phyloP scores from a whole-genome alignment of 257 asterid genomes.

The Solanum etuberosum region DNA sequence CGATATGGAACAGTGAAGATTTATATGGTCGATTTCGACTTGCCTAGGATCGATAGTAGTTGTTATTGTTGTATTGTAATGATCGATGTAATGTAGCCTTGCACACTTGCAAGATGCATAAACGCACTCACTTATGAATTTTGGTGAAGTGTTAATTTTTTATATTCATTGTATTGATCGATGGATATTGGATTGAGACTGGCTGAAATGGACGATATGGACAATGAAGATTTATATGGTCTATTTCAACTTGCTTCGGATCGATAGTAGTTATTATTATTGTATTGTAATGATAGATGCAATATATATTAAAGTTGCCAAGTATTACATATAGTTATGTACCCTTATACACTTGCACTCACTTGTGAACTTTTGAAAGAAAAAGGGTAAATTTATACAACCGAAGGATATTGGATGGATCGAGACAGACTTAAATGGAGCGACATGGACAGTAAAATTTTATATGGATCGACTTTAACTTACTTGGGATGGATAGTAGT shows the following conservation, averaged over 20 bases:
- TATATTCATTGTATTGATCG: not conserved
- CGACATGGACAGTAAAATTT: not conserved
- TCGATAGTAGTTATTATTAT: not conserved
- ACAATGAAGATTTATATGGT: not conserved
- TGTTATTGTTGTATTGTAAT: not conserved
- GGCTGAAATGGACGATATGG: not conserved
- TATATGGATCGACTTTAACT: not conserved
- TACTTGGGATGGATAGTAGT: not conserved
- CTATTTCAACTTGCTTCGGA: not conserved
- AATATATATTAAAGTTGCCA: not conserved
- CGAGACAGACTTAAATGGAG: accelerated
- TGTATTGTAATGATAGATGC: not conserved
- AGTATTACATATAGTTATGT: not conserved
- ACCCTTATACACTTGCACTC: not conserved
- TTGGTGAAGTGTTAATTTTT: not conserved
- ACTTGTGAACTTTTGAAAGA: not conserved
- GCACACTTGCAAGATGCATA: not conserved
- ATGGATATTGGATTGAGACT: not conserved
- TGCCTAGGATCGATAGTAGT: too few species aligned
- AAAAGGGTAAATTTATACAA: not conserved
- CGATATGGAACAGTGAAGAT: not conserved
- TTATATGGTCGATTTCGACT: not conserved
- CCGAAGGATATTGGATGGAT: not conserved
- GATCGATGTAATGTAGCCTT: not conserved
- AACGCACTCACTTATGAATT: not conserved